Percentiles rank a stretch among this genome's conserved stretches.
phyloP scores from a whole-genome alignment of 2,329 filamentous ascomycete genomes.

The Coniochaeta hoffmannii region DNA sequence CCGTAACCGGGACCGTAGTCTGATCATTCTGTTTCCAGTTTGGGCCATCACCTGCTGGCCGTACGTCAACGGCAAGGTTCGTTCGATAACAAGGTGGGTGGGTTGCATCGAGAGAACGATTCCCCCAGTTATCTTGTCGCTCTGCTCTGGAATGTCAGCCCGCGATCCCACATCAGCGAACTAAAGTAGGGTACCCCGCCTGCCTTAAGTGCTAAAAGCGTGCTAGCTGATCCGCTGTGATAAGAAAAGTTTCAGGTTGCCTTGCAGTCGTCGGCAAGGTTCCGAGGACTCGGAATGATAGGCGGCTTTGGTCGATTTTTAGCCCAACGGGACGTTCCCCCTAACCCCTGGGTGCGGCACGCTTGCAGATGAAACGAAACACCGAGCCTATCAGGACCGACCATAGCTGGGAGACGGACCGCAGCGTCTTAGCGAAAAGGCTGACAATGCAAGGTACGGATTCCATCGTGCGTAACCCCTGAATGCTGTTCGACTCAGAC shows the following conservation, averaged over 20 bases:
- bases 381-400: not conserved
- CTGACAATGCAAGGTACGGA: not conserved
- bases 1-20: not conserved
- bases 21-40: not conserved
- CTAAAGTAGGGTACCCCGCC: too few relatives aligned
- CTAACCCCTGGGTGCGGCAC: not conserved
- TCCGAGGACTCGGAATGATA: constrained; percentile 1
- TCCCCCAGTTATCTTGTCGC: too few relatives aligned
- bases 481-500: too few relatives aligned
- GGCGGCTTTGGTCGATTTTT: not conserved
- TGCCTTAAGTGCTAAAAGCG: not conserved
- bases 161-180: not conserved
- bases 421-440: not conserved
- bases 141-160: too few relatives aligned
- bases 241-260: not conserved
- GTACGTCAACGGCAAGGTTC: not conserved
- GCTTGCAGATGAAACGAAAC: constrained; percentile 1
- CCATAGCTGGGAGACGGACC: too few relatives aligned
- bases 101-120: not conserved
- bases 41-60: not conserved
- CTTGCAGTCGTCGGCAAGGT: not conserved
- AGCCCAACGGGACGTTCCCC: not conserved
- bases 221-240: not conserved
- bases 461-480: too few relatives aligned
- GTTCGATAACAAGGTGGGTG: too few relatives aligned